Percentiles rank a stretch among this genome's conserved stretches.
These are phyloP conservation scores for Allium sativum DNA, from an alignment of 106 monocot genomes.

Conservation along the genomic window DNA sequence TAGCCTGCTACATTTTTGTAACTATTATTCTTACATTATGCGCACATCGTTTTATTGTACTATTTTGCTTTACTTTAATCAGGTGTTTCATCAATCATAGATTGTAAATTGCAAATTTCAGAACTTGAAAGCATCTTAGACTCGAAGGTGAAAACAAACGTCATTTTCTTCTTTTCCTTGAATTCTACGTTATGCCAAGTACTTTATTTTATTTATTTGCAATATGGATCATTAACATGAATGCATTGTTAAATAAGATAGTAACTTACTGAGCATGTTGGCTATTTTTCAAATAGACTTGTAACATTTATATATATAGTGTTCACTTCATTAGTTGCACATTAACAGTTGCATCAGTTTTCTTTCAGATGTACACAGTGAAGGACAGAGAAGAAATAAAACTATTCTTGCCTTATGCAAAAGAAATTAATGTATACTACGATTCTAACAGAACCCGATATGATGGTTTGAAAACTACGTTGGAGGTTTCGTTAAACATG, in stretches of 20 bases:
- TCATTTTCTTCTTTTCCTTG: too few species aligned
- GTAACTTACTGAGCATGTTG: too few species aligned
- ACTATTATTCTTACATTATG: not conserved
- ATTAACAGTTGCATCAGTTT: constrained; percentile 3
- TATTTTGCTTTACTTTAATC: constrained; percentile 6
- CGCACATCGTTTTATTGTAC: not conserved
- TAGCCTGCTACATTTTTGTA: not conserved
- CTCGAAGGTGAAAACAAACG: constrained; percentile 44
- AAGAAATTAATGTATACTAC: constrained; percentile 62
- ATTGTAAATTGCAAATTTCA: constrained; percentile 66
- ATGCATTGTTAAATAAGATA: too few species aligned
- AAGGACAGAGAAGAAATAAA: constrained; percentile 67
- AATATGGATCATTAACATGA: not conserved
- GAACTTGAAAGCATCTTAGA: constrained; percentile 71
- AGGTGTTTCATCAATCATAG: constrained; percentile 59
- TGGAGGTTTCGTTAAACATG: constrained; percentile 28
- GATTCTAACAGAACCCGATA: constrained; percentile 25
- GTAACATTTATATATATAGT: too few species aligned
- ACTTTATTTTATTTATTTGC: not conserved
- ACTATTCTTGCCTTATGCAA: constrained; percentile 42
- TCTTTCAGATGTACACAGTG: constrained; percentile 58
- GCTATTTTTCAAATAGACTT: too few species aligned
- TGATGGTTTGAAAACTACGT: constrained; percentile 33
- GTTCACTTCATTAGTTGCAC: not conserved
- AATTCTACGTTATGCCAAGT: too few species aligned